These are phyloP conservation scores for Penicillium sp. DNA, from an alignment of 2,329 filamentous ascomycete species.

Conservation along the genomic window DNA sequence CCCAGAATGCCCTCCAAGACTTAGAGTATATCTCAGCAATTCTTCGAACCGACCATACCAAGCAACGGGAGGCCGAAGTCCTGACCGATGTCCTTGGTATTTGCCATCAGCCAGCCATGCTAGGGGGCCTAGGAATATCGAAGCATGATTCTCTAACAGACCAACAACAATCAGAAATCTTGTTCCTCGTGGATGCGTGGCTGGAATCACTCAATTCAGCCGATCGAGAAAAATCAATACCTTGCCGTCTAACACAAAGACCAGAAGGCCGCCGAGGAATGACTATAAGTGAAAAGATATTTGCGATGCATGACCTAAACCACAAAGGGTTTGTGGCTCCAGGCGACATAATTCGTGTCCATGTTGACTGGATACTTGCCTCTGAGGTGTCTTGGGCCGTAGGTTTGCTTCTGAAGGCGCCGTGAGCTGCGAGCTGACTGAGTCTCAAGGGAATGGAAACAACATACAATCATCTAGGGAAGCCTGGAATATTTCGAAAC, in stretches of 20 bases:
- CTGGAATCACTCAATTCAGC: constrained; percentile 24
- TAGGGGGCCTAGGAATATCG: constrained; percentile 15
- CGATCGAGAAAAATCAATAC: constrained; percentile 12
- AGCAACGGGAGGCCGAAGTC: constrained; percentile 8
- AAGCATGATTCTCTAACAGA: not conserved
- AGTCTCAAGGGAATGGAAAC: constrained; percentile 30
- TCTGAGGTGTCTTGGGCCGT: constrained; percentile 37
- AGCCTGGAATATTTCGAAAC: constrained; percentile 41
- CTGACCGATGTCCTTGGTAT: constrained; percentile 16
- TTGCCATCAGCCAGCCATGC: constrained; percentile 13
- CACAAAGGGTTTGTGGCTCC: constrained; percentile 29
- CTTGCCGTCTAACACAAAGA: constrained; percentile 6
- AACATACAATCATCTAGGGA: constrained; percentile 35
- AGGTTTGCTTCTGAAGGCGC: constrained; percentile 1
- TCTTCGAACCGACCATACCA: not conserved
- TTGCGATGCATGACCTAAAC: constrained; percentile 38
- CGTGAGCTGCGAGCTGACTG: not conserved
- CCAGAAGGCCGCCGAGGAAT: constrained; percentile 26
- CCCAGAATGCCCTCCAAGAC: not conserved
- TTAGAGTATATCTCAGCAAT: not conserved
- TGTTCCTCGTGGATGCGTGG: constrained; percentile 24
- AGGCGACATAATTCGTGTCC: constrained; percentile 36
- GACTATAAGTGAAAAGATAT: constrained; percentile 40
- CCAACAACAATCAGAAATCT: constrained; percentile 15
- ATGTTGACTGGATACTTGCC: constrained; percentile 42